phyloP scores from a whole-genome alignment of 78 protist species.

The Creolimax fragrantissima region DNA sequence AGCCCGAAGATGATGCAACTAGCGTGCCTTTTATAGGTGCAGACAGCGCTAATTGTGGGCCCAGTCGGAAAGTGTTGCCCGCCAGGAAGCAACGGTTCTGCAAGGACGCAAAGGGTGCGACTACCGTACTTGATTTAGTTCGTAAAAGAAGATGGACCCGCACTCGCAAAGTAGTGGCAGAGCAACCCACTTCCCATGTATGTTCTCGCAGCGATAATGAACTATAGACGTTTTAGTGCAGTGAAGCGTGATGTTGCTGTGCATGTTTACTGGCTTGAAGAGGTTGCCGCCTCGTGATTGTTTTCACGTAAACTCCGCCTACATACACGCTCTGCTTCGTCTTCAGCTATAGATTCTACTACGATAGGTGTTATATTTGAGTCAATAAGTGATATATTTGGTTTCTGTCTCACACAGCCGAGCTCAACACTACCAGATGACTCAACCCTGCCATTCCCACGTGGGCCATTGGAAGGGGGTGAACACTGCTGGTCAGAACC shows the following conservation, averaged over 20 bases:
- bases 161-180: neutral
- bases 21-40: neutral
- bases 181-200: too few relatives aligned
- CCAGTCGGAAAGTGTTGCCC: neutral
- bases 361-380: too few relatives aligned
- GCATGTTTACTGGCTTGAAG: neutral
- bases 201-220: too few relatives aligned
- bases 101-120: neutral
- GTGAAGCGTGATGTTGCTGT: neutral
- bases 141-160: neutral
- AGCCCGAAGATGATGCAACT: neutral
- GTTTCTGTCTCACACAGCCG: neutral
- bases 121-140: neutral
- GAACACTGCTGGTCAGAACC: neutral
- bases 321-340: too few relatives aligned
- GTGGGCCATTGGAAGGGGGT: slow-evolving; percentile 10
- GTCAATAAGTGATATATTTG: too few relatives aligned
- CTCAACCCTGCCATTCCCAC: neutral
- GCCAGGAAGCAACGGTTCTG: neutral
- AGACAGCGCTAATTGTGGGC: slow-evolving; percentile 1
- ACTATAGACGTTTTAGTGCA: neutral
- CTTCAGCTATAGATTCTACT: too few relatives aligned
- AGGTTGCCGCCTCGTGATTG: too few relatives aligned
- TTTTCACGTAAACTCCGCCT: too few relatives aligned
- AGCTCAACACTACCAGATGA: neutral